Conservation (phyloP, 2,329 filamentous ascomycete genomes). For the Cyanodermella asteris region DNA sequence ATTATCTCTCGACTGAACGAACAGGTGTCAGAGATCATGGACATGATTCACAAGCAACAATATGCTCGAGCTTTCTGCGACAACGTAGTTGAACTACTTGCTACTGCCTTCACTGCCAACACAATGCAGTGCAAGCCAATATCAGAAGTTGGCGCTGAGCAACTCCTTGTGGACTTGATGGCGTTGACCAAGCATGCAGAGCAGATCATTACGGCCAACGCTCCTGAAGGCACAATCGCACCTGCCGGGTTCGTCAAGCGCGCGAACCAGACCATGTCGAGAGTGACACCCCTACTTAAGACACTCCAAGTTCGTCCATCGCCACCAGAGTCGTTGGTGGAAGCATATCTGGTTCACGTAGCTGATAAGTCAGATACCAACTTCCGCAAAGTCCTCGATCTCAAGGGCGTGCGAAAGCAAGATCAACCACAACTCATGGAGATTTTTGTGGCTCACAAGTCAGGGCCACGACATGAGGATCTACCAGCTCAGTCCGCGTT, state of each 20-base stretch:
- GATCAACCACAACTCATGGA: slow-evolving; percentile 72
- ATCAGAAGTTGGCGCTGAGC: slow-evolving; percentile 83
- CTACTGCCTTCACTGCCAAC: slow-evolving; percentile 56
- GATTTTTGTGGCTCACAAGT: slow-evolving; percentile 70
- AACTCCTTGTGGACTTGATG: slow-evolving; percentile 86
- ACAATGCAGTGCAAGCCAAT: slow-evolving; percentile 80
- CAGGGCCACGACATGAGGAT: slow-evolving; percentile 41
- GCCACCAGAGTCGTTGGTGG: slow-evolving; percentile 80
- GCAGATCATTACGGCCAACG: slow-evolving; percentile 41
- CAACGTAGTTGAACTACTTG: slow-evolving; percentile 76
- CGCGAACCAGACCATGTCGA: slow-evolving; percentile 61
- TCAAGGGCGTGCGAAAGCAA: slow-evolving; percentile 73
- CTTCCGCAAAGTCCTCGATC: slow-evolving; percentile 85
- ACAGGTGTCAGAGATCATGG: slow-evolving; percentile 52
- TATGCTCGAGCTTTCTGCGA: slow-evolving; percentile 91
- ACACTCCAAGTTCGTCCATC: slow-evolving; percentile 84
- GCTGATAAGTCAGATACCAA: slow-evolving; percentile 82
- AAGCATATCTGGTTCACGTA: slow-evolving; percentile 94
- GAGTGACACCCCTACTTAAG: slow-evolving; percentile 82
- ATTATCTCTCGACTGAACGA: slow-evolving; percentile 52
- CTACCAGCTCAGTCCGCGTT: slow-evolving; percentile 50
- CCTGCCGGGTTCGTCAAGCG: slow-evolving; percentile 57
- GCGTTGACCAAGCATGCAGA: slow-evolving; percentile 62
- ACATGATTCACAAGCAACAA: slow-evolving; percentile 65
- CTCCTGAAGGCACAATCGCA: slow-evolving; percentile 34